Evolutionary conservation across 2,329 filamentous ascomycete genomes (phyloP), one percentile per base, ranked within the genome.

Genomic region (Pyrenophora tritici-repentis): DNA sequence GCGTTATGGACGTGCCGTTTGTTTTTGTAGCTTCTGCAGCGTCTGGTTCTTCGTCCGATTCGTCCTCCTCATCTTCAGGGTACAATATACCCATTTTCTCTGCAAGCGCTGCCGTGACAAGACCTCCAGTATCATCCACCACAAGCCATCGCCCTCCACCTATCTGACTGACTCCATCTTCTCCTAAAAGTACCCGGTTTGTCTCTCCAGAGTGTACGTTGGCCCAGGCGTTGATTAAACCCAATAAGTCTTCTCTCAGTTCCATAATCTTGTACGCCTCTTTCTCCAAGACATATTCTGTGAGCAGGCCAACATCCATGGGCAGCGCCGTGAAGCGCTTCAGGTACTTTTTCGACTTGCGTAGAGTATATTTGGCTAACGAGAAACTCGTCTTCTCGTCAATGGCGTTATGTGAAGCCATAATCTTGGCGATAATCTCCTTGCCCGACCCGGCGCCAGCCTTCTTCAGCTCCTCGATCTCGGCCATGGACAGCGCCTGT

Each of bases 301-400:
- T 85, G 55, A 97, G 78, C 58, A 85, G 81, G 0, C 86, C 81
- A 12, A 95, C 85, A 67, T 97, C 91, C 61, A 97, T 76, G 0
- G 93, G 93, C 43, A 96, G 73, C 1, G 94, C 84, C 0, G 89
- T 90, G 67, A 99, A 97, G 10, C 91, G 82, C 65, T 89, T 87
- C 58, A 97, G 83, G 71, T 96, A 97, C 75, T 99, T 99, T 71
- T 87, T 92, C 58, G 90, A 88, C 78, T 99, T 99, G 38, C 96
- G 81, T 14, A 97, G 79, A 67, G 94, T 96, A 75, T 99, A 99
- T 74, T 99, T 99, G 36, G 93, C 92, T 50, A 97, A 79, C 2
- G 91, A 95, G 68, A 95, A 99, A 0, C 86, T 82, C 0, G 94
- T 97, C 80, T 99, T 99, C 76, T 97, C 89, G 61, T 96, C 91